A percentile compares a stretch with the other conserved stretches of the same genome.
Evolutionary conservation across 352 stramenopile species (phyloP).

Genomic region (Globisporangium solare): DNA sequence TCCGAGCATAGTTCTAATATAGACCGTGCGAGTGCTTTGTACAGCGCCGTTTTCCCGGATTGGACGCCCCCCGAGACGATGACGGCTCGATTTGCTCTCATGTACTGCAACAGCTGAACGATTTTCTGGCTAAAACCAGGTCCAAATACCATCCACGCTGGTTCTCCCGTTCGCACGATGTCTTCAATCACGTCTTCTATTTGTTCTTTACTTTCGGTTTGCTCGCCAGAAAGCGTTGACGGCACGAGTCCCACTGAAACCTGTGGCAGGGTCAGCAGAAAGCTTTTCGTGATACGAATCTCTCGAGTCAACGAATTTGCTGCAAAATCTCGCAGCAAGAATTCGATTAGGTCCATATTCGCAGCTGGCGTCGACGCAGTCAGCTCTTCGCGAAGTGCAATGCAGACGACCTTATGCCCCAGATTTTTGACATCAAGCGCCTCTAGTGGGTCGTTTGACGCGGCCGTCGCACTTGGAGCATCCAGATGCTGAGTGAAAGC

Average conservation of each 20-base stretch:
- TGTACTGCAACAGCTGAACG: constrained; percentile 37
- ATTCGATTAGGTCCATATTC: constrained; percentile 32
- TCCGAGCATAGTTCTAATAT: constrained; percentile 13
- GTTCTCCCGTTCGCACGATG: constrained; percentile 17
- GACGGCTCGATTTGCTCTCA: constrained; percentile 22
- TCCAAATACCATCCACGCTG: constrained; percentile 27
- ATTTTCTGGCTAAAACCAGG: constrained; percentile 32
- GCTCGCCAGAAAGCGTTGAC: constrained; percentile 1
- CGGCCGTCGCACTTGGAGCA: background rate
- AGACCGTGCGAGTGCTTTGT: constrained; percentile 28
- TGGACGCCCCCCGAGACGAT: constrained; percentile 39
- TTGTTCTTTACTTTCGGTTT: background rate
- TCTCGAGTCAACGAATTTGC: constrained; percentile 19
- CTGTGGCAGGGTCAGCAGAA: background rate
- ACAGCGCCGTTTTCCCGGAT: constrained; percentile 54
- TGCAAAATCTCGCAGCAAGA: constrained; percentile 38
- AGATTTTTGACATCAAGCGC: constrained; percentile 25
- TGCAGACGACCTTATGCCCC: constrained; percentile 34
- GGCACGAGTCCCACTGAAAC: background rate
- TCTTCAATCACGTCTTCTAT: constrained; percentile 32
- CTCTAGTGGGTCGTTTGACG: background rate
- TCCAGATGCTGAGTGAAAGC: constrained; percentile 5
- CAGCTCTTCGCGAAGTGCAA: constrained; percentile 34
- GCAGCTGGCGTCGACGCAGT: constrained; percentile 13
- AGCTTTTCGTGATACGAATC: constrained; percentile 20